Evolutionary conservation across 345 rosid species (phyloP).

Genomic region (Nasturtium officinale): DNA sequence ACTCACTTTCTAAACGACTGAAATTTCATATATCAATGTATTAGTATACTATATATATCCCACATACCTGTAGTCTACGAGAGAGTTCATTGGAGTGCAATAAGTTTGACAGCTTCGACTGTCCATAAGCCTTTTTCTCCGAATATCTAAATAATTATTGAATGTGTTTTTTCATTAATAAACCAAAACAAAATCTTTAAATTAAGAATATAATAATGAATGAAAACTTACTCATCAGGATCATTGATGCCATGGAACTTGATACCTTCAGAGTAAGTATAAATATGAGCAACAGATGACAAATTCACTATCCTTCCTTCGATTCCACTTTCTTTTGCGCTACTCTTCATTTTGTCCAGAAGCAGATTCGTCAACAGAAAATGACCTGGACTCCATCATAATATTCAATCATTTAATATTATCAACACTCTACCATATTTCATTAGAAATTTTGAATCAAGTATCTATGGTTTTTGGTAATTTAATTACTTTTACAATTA

Average conservation of each 20-base stretch:
- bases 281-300: constrained; percentile 81
- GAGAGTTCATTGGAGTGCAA: constrained; percentile 85
- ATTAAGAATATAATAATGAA: not conserved
- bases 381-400: constrained; percentile 61
- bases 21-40: not conserved
- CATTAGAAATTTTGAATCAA: too few relatives aligned
- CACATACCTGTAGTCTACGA: constrained; percentile 67
- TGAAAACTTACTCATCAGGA: constrained; percentile 43
- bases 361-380: constrained; percentile 83
- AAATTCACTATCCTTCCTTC: constrained; percentile 88
- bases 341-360: constrained; percentile 77
- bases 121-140: constrained; percentile 89
- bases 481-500: too few relatives aligned
- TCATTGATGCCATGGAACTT: constrained; percentile 60
- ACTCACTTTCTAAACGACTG: not conserved
- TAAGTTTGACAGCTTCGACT: constrained; percentile 84
- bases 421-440: too few relatives aligned
- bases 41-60: not conserved
- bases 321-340: constrained; percentile 53
- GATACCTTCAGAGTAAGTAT: constrained; percentile 67
- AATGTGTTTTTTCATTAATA: not conserved
- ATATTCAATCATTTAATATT: not conserved
- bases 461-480: too few relatives aligned
- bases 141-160: constrained; percentile 53
- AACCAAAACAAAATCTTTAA: not conserved